Evolutionary conservation across 192 early-diverging fungal species (phyloP).

Genomic region (Backusella australiensis): DNA sequence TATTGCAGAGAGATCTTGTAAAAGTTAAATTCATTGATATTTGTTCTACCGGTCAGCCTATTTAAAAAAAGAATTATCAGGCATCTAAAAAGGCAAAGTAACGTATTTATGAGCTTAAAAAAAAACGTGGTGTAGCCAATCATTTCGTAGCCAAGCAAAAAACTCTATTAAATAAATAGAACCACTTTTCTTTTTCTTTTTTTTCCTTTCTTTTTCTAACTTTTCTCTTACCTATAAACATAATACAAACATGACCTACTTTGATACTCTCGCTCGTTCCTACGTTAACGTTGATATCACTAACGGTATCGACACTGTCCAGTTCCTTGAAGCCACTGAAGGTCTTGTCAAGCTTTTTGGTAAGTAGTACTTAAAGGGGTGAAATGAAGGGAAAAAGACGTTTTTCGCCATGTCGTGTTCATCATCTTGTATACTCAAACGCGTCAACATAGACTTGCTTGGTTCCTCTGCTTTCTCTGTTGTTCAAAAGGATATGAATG

Average conservation of each 20-base stretch:
- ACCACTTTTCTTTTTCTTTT: background rate
- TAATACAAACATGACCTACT: constrained; percentile 46
- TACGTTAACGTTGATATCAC: constrained; percentile 66
- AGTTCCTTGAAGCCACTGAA: constrained; percentile 78
- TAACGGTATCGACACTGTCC: constrained; percentile 68
- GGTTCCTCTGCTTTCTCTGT: constrained; percentile 72
- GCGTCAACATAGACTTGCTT: constrained; percentile 52
- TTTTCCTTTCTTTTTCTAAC: background rate
- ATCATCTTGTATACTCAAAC: background rate
- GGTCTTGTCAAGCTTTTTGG: constrained; percentile 77
- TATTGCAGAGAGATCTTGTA: too few relatives aligned
- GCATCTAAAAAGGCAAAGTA: background rate
- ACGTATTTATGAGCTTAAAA: background rate
- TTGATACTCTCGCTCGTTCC: constrained; percentile 60
- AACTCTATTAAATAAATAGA: background rate
- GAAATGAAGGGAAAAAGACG: background rate
- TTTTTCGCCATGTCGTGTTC: background rate
- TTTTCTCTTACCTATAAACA: constrained; percentile 1
- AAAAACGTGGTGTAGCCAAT: background rate
- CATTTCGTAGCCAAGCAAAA: background rate
- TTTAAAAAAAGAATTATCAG: too few relatives aligned
- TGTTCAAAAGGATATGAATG: constrained; percentile 91
- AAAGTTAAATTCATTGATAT: too few relatives aligned
- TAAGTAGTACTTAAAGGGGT: constrained; percentile 26
- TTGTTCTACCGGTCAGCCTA: too few relatives aligned